These are phyloP conservation scores for Anastatica hierochuntica DNA, from an alignment of 345 rosid genomes.

Conservation along the genomic window DNA sequence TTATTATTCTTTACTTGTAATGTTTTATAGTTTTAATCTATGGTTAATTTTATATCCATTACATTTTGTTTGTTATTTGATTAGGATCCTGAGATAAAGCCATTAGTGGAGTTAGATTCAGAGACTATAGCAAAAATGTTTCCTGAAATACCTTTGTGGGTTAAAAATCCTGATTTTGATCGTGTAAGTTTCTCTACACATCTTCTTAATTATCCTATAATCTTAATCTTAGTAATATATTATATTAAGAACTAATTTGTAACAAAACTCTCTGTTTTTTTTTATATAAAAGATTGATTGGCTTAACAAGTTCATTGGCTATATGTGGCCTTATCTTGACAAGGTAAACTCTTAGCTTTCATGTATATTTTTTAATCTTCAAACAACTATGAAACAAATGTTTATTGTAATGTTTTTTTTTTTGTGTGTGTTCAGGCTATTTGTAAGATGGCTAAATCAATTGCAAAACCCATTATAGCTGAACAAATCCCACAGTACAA, in stretches of 20 bases:
- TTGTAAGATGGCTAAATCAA: conserved; percentile 53
- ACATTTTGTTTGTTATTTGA: neutral
- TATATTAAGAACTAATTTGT: neutral
- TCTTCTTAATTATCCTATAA: no score
- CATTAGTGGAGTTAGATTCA: conserved; percentile 67
- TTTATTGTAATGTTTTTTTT: neutral
- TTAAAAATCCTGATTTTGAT: conserved; percentile 90
- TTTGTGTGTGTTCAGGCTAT: conserved; percentile 52
- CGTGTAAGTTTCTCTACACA: conserved; percentile 49
- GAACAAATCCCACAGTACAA: conserved; percentile 87
- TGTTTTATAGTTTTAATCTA: no score
- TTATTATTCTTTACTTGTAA: no score
- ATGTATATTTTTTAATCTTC: neutral
- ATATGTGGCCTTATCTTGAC: conserved; percentile 92
- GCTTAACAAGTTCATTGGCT: conserved; percentile 69
- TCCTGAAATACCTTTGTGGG: conserved; percentile 89
- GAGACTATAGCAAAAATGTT: conserved; percentile 52
- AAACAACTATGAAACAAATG: neutral
- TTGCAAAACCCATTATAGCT: conserved; percentile 77
- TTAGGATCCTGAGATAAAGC: conserved; percentile 72
- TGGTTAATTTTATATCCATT: neutral
- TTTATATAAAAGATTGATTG: conserved; percentile 86
- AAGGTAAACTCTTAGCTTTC: conserved; percentile 36
- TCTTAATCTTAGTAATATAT: no score
- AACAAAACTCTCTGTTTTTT: neutral